Percentiles rank a stretch among this genome's conserved stretches.
These are phyloP conservation scores for Wickerhamiella siamensis DNA, from an alignment of 805 yeast genomes.

Conservation along the genomic window DNA sequence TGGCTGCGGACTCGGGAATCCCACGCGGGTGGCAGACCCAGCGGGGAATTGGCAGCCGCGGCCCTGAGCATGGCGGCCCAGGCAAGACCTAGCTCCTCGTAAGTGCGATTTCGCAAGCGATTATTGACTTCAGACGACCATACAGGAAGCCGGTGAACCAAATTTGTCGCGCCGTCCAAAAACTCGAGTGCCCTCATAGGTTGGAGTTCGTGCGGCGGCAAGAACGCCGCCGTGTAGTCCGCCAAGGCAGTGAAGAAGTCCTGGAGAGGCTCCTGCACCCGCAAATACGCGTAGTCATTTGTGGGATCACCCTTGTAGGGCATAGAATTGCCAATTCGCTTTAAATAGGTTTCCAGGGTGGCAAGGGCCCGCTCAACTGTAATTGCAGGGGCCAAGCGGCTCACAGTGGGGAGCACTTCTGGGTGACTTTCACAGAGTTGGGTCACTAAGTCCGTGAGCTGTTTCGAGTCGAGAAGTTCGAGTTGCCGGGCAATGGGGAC, in stretches of 20 bases:
- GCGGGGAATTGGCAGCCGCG: slow-evolving; percentile 8
- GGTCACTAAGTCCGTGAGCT: slow-evolving; percentile 39
- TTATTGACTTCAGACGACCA: slow-evolving; percentile 39
- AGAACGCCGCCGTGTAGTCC: slow-evolving; percentile 56
- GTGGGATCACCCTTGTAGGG: slow-evolving; percentile 66
- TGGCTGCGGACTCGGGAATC: slow-evolving; percentile 15
- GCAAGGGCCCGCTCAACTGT: slow-evolving; percentile 37
- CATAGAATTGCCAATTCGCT: slow-evolving; percentile 32
- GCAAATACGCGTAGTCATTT: slow-evolving; percentile 61
- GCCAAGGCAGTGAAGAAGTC: slow-evolving; percentile 59
- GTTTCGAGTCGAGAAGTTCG: slow-evolving; percentile 48
- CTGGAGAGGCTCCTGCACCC: slow-evolving; percentile 52
- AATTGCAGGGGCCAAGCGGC: slow-evolving; percentile 41
- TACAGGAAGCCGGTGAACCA: slow-evolving; percentile 50
- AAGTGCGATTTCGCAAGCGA: slow-evolving; percentile 34
- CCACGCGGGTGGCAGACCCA: slow-evolving; percentile 14
- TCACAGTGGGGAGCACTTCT: slow-evolving; percentile 39
- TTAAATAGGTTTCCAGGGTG: slow-evolving; percentile 34
- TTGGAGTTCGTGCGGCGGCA: slow-evolving; percentile 56
- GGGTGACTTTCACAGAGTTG: slow-evolving; percentile 47
- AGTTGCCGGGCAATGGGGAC: slow-evolving; percentile 51
- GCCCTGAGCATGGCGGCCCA: slow-evolving; percentile 27
- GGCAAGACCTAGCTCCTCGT: slow-evolving; percentile 45
- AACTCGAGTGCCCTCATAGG: slow-evolving; percentile 42
- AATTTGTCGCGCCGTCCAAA: slow-evolving; percentile 43